Base-by-base conservation (phyloP, 257 asterid genomes). In the Echium plantagineum region DNA sequence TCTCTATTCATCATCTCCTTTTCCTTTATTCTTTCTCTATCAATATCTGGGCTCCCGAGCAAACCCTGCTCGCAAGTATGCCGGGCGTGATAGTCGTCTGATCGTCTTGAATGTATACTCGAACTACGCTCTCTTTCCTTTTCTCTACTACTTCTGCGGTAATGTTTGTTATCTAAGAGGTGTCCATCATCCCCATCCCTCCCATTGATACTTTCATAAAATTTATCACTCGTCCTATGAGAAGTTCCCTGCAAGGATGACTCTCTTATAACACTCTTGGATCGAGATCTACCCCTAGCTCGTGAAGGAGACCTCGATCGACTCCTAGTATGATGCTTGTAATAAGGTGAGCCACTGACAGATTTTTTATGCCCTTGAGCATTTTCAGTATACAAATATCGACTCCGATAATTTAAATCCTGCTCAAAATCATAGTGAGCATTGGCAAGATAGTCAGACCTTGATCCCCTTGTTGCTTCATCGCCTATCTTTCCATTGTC, bases 251-350 rank as follows among this genome's bases (percentile, higher is more conserved):
- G 57, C 47, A 38, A 77, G 19, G 85, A 83, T 66, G 72, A 72
- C 69, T 83, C 96, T 15, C 62, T 72, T 56, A 62, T 66, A 70
- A 80, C 71, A 69, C 87, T 87, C 57, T 72, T 72, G 62, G 96
- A 87, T 12, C 77, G 78, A 31, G 97, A 87, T 71, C 90, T 80
- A 71, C 78, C 80, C 72, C 83, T 72, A 54, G 83, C 62, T 63
- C 19, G 67, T 52, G 80, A 86, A 65, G 94, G 94, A 47, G 96
- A 82, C 73, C 70, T 77, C 24, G 74, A 69, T 59, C 63, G 21
- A 63, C 67, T 78, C 59, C 71, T 62, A 49, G 53, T 61, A 71
- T 76, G 72, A 63, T 67, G 70, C 59, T 65, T 78, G 18, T 73
- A 78, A 52, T 57, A 71, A 31, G 78, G 75, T 32, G 78, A 60